Percentiles rank a stretch among this genome's conserved stretches.
phyloP scores from a whole-genome alignment of 2,329 filamentous ascomycete species.

The Pleurostoma richardsiae region DNA sequence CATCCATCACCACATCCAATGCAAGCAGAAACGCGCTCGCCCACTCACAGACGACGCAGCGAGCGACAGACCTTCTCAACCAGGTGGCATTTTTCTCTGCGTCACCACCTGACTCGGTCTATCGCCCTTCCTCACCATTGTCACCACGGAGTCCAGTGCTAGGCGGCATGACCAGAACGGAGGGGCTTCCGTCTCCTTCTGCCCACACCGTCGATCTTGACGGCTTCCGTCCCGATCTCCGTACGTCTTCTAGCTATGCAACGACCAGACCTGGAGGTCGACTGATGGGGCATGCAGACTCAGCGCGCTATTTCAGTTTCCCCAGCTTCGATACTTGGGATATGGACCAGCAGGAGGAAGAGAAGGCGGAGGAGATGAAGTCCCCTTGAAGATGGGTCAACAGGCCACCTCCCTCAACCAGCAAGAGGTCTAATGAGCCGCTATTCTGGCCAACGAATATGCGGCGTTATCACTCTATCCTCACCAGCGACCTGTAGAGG shows the following conservation, averaged over 20 bases:
- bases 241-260: constrained; percentile 4
- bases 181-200: constrained; percentile 1
- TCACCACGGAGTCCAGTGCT: constrained; percentile 28
- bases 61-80: constrained; percentile 50
- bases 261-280: background rate
- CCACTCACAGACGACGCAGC: constrained; percentile 39
- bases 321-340: constrained; percentile 68
- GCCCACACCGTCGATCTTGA: constrained; percentile 3
- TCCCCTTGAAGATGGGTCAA: constrained; percentile 15
- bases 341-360: constrained; percentile 34
- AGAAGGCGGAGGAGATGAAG: constrained; percentile 28
- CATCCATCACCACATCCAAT: constrained; percentile 52
- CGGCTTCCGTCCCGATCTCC: constrained; percentile 6
- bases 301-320: constrained; percentile 65
- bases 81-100: constrained; percentile 45
- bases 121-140: constrained; percentile 22
- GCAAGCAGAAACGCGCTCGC: constrained; percentile 46
- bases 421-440: too few species aligned
- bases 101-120: constrained; percentile 26
- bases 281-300: constrained; percentile 17
- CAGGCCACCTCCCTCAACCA: too few species aligned
- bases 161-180: constrained; percentile 18
- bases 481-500: too few species aligned
- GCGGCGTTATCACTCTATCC: too few species aligned
- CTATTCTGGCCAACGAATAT: too few species aligned